A percentile compares a stretch with the other conserved stretches of the same genome.
phyloP scores from a whole-genome alignment of 2,329 filamentous ascomycete species.

The Cladosporium sp. region DNA sequence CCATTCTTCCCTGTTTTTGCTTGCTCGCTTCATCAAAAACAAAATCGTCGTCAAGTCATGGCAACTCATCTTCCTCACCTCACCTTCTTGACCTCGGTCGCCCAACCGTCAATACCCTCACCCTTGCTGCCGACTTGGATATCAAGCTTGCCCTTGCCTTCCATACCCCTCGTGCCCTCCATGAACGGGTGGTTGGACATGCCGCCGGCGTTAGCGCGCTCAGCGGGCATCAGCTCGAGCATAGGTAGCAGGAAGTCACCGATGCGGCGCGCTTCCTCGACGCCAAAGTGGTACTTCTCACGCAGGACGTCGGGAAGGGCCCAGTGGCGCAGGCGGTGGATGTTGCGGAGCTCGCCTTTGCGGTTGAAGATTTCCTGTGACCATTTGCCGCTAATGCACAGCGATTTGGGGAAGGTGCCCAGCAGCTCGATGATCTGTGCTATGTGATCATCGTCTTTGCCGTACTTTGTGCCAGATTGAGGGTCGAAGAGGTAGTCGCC shows the following conservation, averaged over 20 bases:
- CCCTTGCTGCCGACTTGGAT: constrained; percentile 78
- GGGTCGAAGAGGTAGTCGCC: constrained; percentile 98
- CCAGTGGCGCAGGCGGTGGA: constrained; percentile 95
- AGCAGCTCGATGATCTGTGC: constrained; percentile 98
- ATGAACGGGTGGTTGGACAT: constrained; percentile 87
- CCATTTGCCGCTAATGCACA: constrained; percentile 94
- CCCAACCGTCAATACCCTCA: constrained; percentile 93
- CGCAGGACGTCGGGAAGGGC: constrained; percentile 86
- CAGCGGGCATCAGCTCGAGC: constrained; percentile 84
- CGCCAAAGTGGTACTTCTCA: constrained; percentile 95
- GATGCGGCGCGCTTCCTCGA: constrained; percentile 76
- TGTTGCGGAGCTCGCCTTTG: constrained; percentile 95
- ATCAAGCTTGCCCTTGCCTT: constrained; percentile 66
- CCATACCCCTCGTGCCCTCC: constrained; percentile 85
- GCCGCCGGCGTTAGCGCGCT: constrained; percentile 89
- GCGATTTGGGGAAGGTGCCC: constrained; percentile 86
- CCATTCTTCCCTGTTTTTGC: neutral
- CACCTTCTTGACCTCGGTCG: constrained; percentile 78
- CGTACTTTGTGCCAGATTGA: constrained; percentile 97
- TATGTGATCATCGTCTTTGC: constrained; percentile 98
- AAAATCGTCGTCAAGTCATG: constrained; percentile 5
- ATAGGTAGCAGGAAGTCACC: constrained; percentile 84
- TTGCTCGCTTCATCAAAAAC: neutral
- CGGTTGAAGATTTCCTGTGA: constrained; percentile 98
- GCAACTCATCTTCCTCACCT: constrained; percentile 50